A percentile compares a stretch with the other conserved stretches of the same genome.
These are phyloP conservation scores for Xylaria scruposa DNA, from an alignment of 495 filamentous ascomycete genomes.

Conservation along the genomic window DNA sequence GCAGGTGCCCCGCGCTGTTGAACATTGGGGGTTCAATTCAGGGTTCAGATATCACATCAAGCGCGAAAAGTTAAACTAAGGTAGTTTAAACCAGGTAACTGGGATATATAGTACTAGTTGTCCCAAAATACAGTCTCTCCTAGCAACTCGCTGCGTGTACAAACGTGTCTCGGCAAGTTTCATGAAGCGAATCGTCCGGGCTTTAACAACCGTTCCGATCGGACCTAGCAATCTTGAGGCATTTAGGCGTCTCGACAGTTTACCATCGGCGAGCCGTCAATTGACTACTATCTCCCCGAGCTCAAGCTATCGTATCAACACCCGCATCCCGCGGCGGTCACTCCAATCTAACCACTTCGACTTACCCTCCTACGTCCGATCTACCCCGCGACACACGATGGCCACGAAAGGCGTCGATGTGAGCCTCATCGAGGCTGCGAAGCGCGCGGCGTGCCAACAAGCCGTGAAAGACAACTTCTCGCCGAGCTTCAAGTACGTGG, in stretches of 20 bases:
- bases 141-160: background rate
- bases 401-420: constrained; percentile 25
- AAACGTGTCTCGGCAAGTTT: background rate
- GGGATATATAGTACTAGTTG: background rate
- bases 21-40: background rate
- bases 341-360: background rate
- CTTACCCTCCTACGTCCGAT: constrained; percentile 13
- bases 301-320: background rate
- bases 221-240: background rate
- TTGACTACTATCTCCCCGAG: background rate
- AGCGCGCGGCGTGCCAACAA: constrained; percentile 79
- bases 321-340: background rate
- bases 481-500: constrained; percentile 73
- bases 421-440: constrained; percentile 75
- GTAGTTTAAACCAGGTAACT: too few species aligned
- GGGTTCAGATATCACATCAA: background rate
- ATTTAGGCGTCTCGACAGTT: constrained; percentile 14
- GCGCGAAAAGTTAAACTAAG: background rate
- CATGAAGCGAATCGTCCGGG: constrained; percentile 13
- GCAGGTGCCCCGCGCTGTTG: constrained; percentile 8
- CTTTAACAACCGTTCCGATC: constrained; percentile 13
- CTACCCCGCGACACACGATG: constrained; percentile 27
- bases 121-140: background rate
- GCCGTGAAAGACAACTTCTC: constrained; percentile 88
- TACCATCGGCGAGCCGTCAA: background rate